Base-by-base conservation (phyloP, 1,284 basidiomycete species). In the Cutaneotrichosporon cavernicola region DNA sequence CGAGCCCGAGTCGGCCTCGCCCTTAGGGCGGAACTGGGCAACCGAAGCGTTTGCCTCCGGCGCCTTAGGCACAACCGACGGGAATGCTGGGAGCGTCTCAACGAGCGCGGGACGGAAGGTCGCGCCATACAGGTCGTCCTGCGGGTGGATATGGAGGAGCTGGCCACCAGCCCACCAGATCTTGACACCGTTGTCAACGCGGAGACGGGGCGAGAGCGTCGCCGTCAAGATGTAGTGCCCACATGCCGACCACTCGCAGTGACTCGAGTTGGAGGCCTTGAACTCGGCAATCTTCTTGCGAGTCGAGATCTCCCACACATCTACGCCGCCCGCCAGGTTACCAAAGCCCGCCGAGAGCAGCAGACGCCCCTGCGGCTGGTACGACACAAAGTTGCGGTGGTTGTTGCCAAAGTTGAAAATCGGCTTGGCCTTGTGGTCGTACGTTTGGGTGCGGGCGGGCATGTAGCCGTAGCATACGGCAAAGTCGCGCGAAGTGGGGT, bases 161-260 rank as follows among this genome's bases (percentile, higher is more conserved):
- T 88, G 84, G 10, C 96, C 95, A 0, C 88, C 87, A 79, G 91
- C 94, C 80, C 97, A 94, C 90, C 91, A 98, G 65, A 99, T 85
- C 81, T 93, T 94, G 79, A 98, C 88, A 2, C 96, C 93, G 73
- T 98, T 98, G 82, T 99, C 96, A 60, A 99, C 97, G 47, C 97
- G 88, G 61, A 99, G 82, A 36, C 97, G 87, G 1, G 97, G 96
- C 18, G 91, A 94, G 34, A 98, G 86, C 0, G 93, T 98, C 1
- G 94, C 94, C 1, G 95, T 97, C 71, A 99, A 84, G 52, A 99
- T 85, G 83, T 90, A 96, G 56, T 90, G 88, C 11, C 96, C 96
- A 71, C 94, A 92, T 0, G 94, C 91, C 26, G 91, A 92, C 95
- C 96, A 99, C 77, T 96, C 91, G 79, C 93, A 97, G 73, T 90